Percentiles rank a stretch among this genome's conserved stretches.
phyloP scores from a whole-genome alignment of 2,329 filamentous ascomycete species.

The Colletotrichum somersetense region DNA sequence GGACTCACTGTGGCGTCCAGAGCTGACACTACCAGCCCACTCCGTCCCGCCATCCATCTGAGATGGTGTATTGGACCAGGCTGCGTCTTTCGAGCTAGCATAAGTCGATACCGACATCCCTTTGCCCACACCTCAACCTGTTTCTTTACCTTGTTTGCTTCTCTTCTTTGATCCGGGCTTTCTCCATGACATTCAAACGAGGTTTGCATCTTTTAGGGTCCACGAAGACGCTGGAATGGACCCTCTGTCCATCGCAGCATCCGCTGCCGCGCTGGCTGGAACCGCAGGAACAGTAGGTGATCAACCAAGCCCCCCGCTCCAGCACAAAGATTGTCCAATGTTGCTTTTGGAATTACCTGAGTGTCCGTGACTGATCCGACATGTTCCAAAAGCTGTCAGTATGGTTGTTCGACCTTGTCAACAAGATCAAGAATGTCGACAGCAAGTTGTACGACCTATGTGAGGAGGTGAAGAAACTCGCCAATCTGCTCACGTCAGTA shows the following conservation, averaged over 20 bases:
- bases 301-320: background rate
- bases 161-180: background rate
- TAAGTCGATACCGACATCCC: background rate
- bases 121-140: background rate
- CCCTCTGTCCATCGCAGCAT: conserved; percentile 17
- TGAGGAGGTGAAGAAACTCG: conserved; percentile 10
- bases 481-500: conserved; percentile 9
- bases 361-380: background rate
- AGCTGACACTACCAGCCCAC: background rate
- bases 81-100: background rate
- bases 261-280: conserved; percentile 11
- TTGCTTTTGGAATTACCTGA: background rate
- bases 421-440: conserved; percentile 17
- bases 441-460: conserved; percentile 22
- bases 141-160: background rate
- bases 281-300: conserved; percentile 1
- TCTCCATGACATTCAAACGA: background rate
- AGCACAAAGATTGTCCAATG: background rate
- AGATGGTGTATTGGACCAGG: background rate
- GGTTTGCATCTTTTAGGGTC: background rate
- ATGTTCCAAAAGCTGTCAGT: conserved; percentile 5
- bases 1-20: background rate
- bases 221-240: conserved; percentile 3
- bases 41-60: background rate
- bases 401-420: conserved; percentile 16